Evolutionary conservation across 2,329 filamentous ascomycete species (phyloP), one percentile per base, ranked within the genome.

Genomic region (Aspergillus hiratsukae): DNA sequence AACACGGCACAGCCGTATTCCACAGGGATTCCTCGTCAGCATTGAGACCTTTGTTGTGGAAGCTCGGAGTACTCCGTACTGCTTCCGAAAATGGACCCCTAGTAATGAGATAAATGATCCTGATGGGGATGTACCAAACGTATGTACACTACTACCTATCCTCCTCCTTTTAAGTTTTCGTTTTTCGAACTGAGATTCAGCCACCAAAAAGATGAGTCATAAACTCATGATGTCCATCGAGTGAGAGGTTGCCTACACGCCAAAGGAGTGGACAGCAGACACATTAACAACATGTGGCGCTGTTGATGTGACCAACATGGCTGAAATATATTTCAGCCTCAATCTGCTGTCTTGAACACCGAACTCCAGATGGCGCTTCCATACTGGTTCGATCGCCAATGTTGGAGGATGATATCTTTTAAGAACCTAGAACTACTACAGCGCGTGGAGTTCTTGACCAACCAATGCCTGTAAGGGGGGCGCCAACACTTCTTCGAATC

Each of bases 381-480:
- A 37, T 17, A 37, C 21, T 51, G 49, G 49, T n/a, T 29, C 28
- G 25, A 23, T 23, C 37, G 45, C 40, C 21, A 8, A 45, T 17
- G 11, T 25, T 35, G 41, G 51, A 52, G 41, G n/a, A 40, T 17
- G 40, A 14, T n/a, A 45, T 28, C 28, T 31, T 14, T 25, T 17
- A 35, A 35, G 31, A 2, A 17, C 31, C 31, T 14, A 35, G 31
- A 6, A 35, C 23, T 35, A 17, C 31, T 35, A 35, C 31, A 35
- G 31, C 14, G 14, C 4, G 14, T 35, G 31, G 31, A 35, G 11
- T 29, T 35, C 27, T 19, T 29, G 43, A 52, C 21, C 29, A 28
- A 52, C 19, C n/a, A 19, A 25, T 53, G 31, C 23, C 52, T 49
- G 52, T 31, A 54, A 54, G 52, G 45, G 45, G 51, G 45, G 23